A percentile compares a stretch with the other conserved stretches of the same genome.
Conservation (phyloP, 495 filamentous ascomycete species). For the Penicillium diatomitis region DNA sequence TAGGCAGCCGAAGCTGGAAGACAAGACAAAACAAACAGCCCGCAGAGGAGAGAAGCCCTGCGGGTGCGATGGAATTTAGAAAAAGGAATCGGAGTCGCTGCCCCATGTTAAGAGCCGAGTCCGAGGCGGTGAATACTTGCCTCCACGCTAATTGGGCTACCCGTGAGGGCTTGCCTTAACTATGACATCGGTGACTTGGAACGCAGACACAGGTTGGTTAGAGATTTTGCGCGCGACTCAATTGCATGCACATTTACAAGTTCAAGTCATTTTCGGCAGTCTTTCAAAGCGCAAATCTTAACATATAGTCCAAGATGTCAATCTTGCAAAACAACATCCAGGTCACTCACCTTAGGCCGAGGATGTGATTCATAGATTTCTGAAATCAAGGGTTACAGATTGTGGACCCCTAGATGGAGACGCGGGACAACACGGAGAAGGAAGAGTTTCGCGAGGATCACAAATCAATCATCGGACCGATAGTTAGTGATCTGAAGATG, state of each 20-base stretch:
- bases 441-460: neutral
- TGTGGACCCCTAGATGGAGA: slow-evolving; percentile 19
- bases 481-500: too few relatives aligned
- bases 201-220: neutral
- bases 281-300: neutral
- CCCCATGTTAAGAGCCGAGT: slow-evolving; percentile 14
- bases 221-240: neutral
- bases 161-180: slow-evolving; percentile 13
- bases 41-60: slow-evolving; percentile 20
- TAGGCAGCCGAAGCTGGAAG: neutral
- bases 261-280: too few relatives aligned
- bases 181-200: slow-evolving; percentile 16
- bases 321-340: neutral
- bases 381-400: slow-evolving; percentile 1
- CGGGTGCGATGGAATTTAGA: slow-evolving; percentile 16
- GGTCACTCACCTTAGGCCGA: neutral
- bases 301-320: neutral
- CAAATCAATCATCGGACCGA: too few relatives aligned
- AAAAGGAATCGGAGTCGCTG: slow-evolving; percentile 16
- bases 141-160: slow-evolving; percentile 12
- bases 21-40: slow-evolving; percentile 8
- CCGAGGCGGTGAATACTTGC: slow-evolving; percentile 11
- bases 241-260: neutral
- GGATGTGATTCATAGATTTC: slow-evolving; percentile 19
- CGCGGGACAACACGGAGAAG: slow-evolving; percentile 21